Conservation (phyloP, 768 basidiomycete genomes). For the Termitomyces sp. region DNA sequence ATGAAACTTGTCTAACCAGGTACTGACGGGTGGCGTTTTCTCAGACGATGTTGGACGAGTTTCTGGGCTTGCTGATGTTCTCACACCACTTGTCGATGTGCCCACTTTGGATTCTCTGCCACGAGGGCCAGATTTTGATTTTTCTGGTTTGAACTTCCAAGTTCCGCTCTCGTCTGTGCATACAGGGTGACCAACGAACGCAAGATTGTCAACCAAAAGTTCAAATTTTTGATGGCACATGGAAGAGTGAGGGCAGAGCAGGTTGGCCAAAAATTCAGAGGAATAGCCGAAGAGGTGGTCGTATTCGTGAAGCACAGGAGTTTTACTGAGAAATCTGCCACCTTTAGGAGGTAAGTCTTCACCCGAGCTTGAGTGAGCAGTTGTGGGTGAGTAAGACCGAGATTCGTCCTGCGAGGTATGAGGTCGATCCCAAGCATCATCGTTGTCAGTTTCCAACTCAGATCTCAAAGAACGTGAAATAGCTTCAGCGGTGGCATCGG, state of each 20-base stretch:
- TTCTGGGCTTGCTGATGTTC: constrained; percentile 25
- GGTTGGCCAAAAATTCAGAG: constrained; percentile 72
- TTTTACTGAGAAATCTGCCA: constrained; percentile 34
- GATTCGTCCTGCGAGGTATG: constrained; percentile 46
- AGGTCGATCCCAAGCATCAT: constrained; percentile 66
- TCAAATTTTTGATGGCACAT: constrained; percentile 96
- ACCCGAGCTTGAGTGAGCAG: constrained; percentile 46
- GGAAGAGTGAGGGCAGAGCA: constrained; percentile 73
- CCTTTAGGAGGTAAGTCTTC: constrained; percentile 50
- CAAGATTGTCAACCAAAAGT: constrained; percentile 85
- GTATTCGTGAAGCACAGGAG: constrained; percentile 45
- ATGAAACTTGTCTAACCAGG: constrained; percentile 78
- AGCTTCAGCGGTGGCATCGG: constrained; percentile 29
- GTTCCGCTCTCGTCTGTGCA: constrained; percentile 68
- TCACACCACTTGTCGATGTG: constrained; percentile 30
- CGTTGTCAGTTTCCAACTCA: constrained; percentile 33
- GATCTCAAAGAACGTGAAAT: constrained; percentile 19
- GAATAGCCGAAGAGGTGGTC: constrained; percentile 78
- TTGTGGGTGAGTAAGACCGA: constrained; percentile 45
- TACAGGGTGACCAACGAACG: constrained; percentile 94
- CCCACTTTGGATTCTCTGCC: constrained; percentile 52
- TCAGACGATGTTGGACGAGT: constrained; percentile 30
- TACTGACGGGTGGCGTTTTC: constrained; percentile 29
- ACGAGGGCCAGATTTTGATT: constrained; percentile 44
- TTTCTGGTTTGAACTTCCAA: constrained; percentile 76